These are phyloP conservation scores for Mariannaea sp. DNA, from an alignment of 2,329 filamentous ascomycete genomes.

Conservation along the genomic window DNA sequence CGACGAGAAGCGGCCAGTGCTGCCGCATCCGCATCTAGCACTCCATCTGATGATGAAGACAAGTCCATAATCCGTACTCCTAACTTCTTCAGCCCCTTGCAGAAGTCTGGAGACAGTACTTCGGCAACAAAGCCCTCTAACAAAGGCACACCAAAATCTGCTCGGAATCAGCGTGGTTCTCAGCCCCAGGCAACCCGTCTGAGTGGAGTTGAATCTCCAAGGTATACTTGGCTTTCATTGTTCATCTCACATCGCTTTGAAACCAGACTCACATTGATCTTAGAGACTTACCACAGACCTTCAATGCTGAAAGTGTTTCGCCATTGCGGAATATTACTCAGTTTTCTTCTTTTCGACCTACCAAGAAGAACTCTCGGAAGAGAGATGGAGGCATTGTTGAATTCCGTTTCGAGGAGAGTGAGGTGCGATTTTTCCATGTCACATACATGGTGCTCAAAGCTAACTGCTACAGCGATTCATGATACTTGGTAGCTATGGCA, in stretches of 20 bases:
- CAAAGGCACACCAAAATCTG: slow-evolving; percentile 24
- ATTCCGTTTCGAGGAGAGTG: slow-evolving; percentile 53
- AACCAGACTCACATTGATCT: neutral
- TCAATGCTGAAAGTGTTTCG: slow-evolving; percentile 4
- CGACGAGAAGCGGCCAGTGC: slow-evolving; percentile 34
- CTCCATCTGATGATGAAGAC: slow-evolving; percentile 27
- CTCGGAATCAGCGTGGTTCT: slow-evolving; percentile 16
- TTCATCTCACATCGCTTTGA: slow-evolving; percentile 6
- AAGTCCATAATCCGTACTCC: slow-evolving; percentile 24
- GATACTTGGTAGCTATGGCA: slow-evolving; percentile 69
- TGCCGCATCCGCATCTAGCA: slow-evolving; percentile 14
- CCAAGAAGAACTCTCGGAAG: slow-evolving; percentile 49
- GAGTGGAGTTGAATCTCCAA: slow-evolving; percentile 17
- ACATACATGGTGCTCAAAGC: neutral
- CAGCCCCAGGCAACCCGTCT: slow-evolving; percentile 18
- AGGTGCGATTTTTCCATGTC: slow-evolving; percentile 45
- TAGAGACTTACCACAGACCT: slow-evolving; percentile 7
- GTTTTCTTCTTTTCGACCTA: slow-evolving; percentile 53
- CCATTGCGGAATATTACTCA: slow-evolving; percentile 31
- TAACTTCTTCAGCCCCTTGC: slow-evolving; percentile 41
- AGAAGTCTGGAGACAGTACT: slow-evolving; percentile 22
- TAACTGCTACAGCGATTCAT: slow-evolving; percentile 58
- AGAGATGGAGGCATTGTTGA: slow-evolving; percentile 47
- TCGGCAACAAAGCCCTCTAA: slow-evolving; percentile 22
- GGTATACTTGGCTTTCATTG: slow-evolving; percentile 23